These are phyloP conservation scores for Penicillium subrubescens DNA, from an alignment of 495 filamentous ascomycete species.

Conservation along the genomic window DNA sequence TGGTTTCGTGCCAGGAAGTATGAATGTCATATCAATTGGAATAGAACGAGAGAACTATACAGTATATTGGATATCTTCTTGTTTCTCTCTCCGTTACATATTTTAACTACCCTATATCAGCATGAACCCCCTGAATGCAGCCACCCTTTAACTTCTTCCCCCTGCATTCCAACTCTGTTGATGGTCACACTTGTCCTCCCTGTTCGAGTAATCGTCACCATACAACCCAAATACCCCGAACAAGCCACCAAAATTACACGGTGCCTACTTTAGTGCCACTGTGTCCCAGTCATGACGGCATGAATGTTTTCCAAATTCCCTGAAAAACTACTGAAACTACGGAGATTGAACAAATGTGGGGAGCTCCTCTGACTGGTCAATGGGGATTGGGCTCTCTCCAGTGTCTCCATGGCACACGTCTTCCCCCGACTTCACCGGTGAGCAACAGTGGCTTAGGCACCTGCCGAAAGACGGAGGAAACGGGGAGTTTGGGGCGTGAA, in stretches of 20 bases:
- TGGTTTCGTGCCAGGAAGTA: background rate
- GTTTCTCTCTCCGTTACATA: too few relatives aligned
- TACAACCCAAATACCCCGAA: background rate
- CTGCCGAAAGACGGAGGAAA: constrained; percentile 11
- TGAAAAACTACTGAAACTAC: constrained; percentile 10
- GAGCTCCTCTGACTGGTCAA: constrained; percentile 21
- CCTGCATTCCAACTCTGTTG: constrained; percentile 3
- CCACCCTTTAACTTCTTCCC: background rate
- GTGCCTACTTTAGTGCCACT: constrained; percentile 10
- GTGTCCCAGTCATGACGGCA: constrained; percentile 22
- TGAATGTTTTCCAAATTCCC: constrained; percentile 3
- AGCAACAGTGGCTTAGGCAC: constrained; percentile 28
- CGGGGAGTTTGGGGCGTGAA: background rate
- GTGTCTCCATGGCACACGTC: constrained; percentile 15
- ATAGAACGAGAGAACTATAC: too few relatives aligned
- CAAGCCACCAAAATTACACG: constrained; percentile 13
- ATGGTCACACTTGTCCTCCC: background rate
- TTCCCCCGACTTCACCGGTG: constrained; percentile 36
- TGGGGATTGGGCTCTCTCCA: background rate
- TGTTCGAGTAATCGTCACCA: background rate
- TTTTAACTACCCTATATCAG: background rate
- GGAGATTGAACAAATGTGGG: constrained; percentile 22
- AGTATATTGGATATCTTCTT: too few relatives aligned
- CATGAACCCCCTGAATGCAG: constrained; percentile 14
- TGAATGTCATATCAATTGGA: background rate